Evolutionary conservation across 1,139 yeast genomes (phyloP).

Genomic region (Candida frijolesensis): DNA sequence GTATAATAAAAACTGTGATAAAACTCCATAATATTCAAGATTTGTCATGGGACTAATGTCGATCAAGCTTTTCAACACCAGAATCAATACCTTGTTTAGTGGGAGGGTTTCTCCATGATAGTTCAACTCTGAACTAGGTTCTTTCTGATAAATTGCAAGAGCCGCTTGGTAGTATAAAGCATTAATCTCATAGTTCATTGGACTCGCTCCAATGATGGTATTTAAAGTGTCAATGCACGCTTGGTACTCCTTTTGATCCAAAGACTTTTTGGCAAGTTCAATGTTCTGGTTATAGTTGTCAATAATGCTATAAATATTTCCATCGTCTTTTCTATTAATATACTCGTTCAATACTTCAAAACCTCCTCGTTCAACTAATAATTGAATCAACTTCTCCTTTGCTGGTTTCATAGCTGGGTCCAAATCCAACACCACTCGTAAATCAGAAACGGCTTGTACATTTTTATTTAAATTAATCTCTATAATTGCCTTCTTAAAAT

Average conservation of each 20-base stretch:
- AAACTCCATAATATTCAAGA: constrained; percentile 29
- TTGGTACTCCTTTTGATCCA: constrained; percentile 19
- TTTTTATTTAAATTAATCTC: constrained; percentile 54
- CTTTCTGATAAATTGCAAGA: constrained; percentile 17
- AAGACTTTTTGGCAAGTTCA: constrained; percentile 19
- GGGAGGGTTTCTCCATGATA: constrained; percentile 16
- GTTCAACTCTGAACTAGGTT: constrained; percentile 14
- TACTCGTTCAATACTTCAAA: constrained; percentile 24
- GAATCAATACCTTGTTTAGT: constrained; percentile 25
- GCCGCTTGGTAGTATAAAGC: constrained; percentile 26
- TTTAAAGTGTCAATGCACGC: constrained; percentile 26
- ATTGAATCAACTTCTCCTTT: constrained; percentile 40
- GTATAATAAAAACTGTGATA: constrained; percentile 49
- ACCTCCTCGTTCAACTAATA: constrained; percentile 50
- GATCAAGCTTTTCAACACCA: constrained; percentile 28
- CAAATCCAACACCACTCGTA: constrained; percentile 42
- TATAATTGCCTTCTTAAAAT: constrained; percentile 56
- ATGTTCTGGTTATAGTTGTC: constrained; percentile 21
- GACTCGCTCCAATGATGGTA: constrained; percentile 25
- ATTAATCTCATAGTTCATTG: constrained; percentile 22
- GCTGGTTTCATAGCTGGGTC: constrained; percentile 47
- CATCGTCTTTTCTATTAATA: constrained; percentile 16
- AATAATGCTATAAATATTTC: constrained; percentile 19
- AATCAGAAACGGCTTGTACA: constrained; percentile 47
- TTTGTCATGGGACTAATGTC: constrained; percentile 33